Evolutionary conservation across 192 early-diverging fungal genomes (phyloP), one percentile per base, ranked within the genome.

Genomic region (Backusella circina): DNA sequence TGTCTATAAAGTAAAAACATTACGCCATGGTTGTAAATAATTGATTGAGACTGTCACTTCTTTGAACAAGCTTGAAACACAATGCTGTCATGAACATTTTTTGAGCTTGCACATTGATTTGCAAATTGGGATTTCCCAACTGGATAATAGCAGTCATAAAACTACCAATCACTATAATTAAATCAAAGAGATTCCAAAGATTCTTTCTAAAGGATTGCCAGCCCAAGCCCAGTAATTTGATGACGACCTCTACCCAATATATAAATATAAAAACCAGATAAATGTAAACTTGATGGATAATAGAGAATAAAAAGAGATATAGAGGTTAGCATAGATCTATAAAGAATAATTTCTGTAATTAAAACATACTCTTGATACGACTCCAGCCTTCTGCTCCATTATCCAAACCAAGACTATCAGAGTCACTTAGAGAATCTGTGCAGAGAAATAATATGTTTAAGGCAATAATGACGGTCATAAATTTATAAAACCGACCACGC

Each of bases 131-230:
- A 18, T 70, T 75, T 28, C 44, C 64, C 31, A 87, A 44, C 3
- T 28, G 78, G 32, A 65, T 57, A 38, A 77, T 80, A 7, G 47
- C 79, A 44, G 78, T 80, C 33, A 66, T 71, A 68, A 68, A 71
- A 83, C 84, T 88, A 74, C 88, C 92, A 79, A 79, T 71, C 1
- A 89, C 82, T 28, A 90, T 87, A 8, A 90, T 80, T 2, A 92
- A 39, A 83, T 94, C 93, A 75, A 92, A 95, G 23, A 86, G 50
- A 66, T 90, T 88, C 88, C 88, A 90, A 16, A 71, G 64, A 67
- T 83, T 90, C 36, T 73, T 76, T 26, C 83, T 73, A 74, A 82
- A 90, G 1, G 82, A 80, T 10, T 50, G 44, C 84, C 83, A 90
- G 1, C 88, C 88, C 12, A 90, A 61, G 6, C 88, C 88, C 9